Percentiles rank a stretch among this genome's conserved stretches.
phyloP scores from a whole-genome alignment of 768 basidiomycete species.

The Collybia mongolica region DNA sequence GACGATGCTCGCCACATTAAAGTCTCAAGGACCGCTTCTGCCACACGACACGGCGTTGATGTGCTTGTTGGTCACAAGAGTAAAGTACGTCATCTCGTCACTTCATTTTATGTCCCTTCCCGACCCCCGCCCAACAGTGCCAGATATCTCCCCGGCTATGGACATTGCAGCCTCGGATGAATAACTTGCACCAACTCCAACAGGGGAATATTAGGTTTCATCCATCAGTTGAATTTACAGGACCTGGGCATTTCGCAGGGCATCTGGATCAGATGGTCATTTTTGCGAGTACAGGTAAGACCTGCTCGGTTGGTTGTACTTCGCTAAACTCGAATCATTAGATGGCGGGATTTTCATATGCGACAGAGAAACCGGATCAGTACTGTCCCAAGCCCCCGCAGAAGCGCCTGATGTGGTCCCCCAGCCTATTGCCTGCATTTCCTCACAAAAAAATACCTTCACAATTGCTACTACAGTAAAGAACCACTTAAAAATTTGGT shows the following conservation, averaged over 20 bases:
- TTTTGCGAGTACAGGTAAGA: neutral
- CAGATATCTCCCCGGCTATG: constrained; percentile 1
- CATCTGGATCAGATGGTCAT: constrained; percentile 1
- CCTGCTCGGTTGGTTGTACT: no score
- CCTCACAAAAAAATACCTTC: no score
- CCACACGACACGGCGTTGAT: neutral
- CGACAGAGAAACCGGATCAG: no score
- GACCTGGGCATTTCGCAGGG: constrained; percentile 3
- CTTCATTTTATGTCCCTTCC: neutral
- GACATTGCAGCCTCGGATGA: neutral
- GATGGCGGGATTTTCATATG: no score
- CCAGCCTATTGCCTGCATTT: no score
- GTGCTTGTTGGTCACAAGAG: constrained; percentile 3
- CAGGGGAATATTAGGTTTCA: neutral
- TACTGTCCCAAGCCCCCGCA: no score
- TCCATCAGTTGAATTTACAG: neutral
- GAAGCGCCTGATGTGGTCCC: no score
- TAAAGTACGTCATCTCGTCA: neutral
- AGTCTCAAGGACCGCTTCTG: neutral
- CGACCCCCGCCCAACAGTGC: neutral
- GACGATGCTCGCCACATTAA: constrained; percentile 6
- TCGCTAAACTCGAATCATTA: no score
- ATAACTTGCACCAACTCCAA: neutral
- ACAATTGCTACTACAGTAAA: no score
- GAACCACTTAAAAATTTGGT: no score